phyloP scores from a whole-genome alignment of 176 grass and related monocot species.

The Saccharum spontaneum region DNA sequence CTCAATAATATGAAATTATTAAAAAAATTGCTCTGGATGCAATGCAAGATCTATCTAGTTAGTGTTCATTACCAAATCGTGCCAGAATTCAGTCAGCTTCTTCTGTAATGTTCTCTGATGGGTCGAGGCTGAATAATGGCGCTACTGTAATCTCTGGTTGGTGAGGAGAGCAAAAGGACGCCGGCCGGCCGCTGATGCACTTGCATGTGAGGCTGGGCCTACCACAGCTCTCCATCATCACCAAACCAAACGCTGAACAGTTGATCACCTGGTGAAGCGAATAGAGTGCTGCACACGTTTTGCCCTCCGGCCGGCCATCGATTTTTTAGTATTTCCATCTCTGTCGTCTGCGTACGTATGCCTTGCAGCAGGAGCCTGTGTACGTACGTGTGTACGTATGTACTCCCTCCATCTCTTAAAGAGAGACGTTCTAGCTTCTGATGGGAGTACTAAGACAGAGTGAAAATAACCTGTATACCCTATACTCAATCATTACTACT shows the following conservation, averaged over 20 bases:
- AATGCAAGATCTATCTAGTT: not conserved
- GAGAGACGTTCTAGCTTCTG: too few relatives aligned
- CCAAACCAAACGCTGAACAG: not conserved
- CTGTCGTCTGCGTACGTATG: not conserved
- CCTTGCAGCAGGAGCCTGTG: not conserved
- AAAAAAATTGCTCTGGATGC: not conserved
- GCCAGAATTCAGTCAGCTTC: not conserved
- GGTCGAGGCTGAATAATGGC: not conserved
- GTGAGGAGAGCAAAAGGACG: slow-evolving; percentile 28
- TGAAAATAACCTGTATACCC: too few relatives aligned
- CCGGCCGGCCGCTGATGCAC: not conserved
- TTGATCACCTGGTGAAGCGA: not conserved
- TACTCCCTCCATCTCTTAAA: too few relatives aligned
- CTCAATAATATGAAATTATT: not conserved
- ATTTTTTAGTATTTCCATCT: not conserved
- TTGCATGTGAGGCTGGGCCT: slow-evolving; percentile 43
- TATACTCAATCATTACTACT: too few relatives aligned
- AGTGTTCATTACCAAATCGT: not conserved
- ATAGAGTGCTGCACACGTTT: slow-evolving; percentile 38
- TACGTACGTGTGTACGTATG: not conserved
- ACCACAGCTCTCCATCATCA: slow-evolving; percentile 12
- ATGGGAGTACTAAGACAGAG: too few relatives aligned
- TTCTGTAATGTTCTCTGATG: not conserved
- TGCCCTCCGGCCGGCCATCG: not conserved
- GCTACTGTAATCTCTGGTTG: slow-evolving; percentile 16